These are phyloP conservation scores for Leccinum longicurvipes DNA, from an alignment of 768 basidiomycete species.

Conservation along the genomic window DNA sequence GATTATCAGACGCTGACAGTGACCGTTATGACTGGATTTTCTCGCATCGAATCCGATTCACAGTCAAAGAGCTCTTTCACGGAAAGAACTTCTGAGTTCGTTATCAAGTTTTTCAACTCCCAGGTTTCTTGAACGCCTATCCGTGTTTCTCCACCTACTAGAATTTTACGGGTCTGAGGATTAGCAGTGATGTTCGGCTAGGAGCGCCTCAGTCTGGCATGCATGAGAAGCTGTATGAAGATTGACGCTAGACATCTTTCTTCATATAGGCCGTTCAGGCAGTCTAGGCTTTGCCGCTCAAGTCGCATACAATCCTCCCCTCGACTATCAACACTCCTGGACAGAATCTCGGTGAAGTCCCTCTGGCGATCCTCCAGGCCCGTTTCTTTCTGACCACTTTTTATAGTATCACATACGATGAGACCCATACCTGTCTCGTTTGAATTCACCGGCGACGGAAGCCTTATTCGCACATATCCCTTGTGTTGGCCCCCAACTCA, in stretches of 20 bases:
- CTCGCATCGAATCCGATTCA: background rate
- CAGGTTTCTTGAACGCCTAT: too few species aligned
- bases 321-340: background rate
- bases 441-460: background rate
- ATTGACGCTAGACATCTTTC: background rate
- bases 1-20: background rate
- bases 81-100: background rate
- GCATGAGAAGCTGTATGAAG: background rate
- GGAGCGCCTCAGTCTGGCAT: background rate
- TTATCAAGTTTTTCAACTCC: background rate
- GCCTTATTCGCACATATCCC: fast-evolving
- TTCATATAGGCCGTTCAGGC: background rate
- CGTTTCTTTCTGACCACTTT: background rate
- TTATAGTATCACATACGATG: background rate
- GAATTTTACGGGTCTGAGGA: background rate
- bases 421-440: background rate
- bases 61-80: background rate
- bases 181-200: background rate
- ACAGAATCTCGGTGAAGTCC: background rate
- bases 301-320: too few species aligned
- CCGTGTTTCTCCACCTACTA: background rate
- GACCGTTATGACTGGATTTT: background rate
- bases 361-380: background rate
- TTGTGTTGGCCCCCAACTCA: background rate
- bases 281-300: background rate